Evolutionary conservation across 169 alveolate genomes (phyloP).

Genomic region (Eimeria maxima): DNA sequence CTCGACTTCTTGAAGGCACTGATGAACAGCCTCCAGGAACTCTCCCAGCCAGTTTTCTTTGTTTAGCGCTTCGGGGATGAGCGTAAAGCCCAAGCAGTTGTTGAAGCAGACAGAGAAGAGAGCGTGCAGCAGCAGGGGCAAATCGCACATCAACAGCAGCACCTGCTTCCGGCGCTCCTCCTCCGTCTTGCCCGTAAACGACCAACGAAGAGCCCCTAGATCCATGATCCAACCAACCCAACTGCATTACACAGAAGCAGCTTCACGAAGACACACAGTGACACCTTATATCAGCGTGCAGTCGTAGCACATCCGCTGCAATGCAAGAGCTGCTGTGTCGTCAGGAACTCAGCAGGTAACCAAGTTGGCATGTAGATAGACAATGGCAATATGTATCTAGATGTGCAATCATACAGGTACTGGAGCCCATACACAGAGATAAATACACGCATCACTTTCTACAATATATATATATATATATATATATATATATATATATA

Average conservation of each 20-base stretch:
- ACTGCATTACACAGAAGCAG: neutral
- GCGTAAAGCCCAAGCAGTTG: constrained; percentile 55
- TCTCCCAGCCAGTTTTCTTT: constrained; percentile 65
- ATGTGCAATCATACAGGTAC: neutral
- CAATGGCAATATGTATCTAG: neutral
- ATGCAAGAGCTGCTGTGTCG: neutral
- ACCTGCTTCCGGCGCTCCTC: constrained; percentile 61
- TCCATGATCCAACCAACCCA: constrained; percentile 71
- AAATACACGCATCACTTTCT: neutral
- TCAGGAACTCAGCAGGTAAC: neutral
- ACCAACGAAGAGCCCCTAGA: constrained; percentile 62
- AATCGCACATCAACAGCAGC: constrained; percentile 42
- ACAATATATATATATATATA: constrained; percentile 5
- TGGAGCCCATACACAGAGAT: neutral
- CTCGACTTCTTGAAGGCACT: constrained; percentile 63
- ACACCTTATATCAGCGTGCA: neutral
- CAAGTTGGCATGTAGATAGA: neutral
- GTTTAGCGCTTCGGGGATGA: constrained; percentile 43
- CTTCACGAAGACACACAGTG: neutral
- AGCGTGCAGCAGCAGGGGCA: constrained; percentile 50
- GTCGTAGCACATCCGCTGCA: neutral
- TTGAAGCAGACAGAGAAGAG: constrained; percentile 43
- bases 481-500: neutral
- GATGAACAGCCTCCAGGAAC: constrained; percentile 57
- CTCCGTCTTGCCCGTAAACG: constrained; percentile 35